A percentile compares a stretch with the other conserved stretches of the same genome.
phyloP scores from a whole-genome alignment of 306 rosid genomes.

The Neltuma alba region DNA sequence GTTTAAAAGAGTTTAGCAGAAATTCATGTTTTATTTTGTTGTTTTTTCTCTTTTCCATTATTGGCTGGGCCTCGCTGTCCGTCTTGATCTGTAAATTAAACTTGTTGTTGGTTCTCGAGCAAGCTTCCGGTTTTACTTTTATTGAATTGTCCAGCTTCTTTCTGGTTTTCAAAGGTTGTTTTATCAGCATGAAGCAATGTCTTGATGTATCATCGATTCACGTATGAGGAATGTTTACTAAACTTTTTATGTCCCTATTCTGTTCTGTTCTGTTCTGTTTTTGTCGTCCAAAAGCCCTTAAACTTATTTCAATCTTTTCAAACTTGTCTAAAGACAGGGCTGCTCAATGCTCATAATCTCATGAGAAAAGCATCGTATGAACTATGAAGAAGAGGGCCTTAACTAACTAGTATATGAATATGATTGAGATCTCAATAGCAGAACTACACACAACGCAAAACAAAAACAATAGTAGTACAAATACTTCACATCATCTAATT shows the following conservation, averaged over 20 bases:
- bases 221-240: background rate
- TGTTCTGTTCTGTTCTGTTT: too few species aligned
- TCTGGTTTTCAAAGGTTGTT: background rate
- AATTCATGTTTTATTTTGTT: background rate
- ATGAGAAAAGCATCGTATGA: background rate
- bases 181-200: background rate
- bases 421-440: background rate
- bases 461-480: too few species aligned
- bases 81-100: background rate
- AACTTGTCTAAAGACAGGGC: too few species aligned
- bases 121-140: background rate
- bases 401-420: background rate
- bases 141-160: background rate
- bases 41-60: background rate
- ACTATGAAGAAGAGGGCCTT: background rate
- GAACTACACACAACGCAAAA: too few species aligned
- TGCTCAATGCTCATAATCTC: too few species aligned
- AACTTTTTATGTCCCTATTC: background rate
- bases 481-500: too few species aligned
- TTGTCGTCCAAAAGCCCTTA: background rate
- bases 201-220: too few species aligned
- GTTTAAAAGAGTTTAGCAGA: constrained; percentile 34
- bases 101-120: background rate
- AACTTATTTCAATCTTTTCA: too few species aligned
- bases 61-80: too few species aligned